Conservation (phyloP, 2,329 filamentous ascomycete genomes). For the Sphaerulina populicola region DNA sequence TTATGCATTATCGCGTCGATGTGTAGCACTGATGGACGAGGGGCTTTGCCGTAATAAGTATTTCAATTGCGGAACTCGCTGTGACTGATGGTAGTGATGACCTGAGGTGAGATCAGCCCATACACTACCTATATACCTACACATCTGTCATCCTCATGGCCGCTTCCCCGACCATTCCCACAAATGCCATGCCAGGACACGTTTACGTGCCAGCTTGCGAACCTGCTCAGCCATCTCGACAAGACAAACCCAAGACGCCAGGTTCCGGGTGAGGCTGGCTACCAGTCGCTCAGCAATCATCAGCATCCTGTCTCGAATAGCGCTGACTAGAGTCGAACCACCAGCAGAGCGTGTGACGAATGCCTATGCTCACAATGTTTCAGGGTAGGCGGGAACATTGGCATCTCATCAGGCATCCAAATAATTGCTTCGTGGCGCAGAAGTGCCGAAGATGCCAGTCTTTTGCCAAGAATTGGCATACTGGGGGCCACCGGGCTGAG, state of each 20-base stretch:
- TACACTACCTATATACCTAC: background rate
- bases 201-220: conserved; percentile 4
- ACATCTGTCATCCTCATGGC: background rate
- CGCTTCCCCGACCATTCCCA: background rate
- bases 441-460: background rate
- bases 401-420: background rate
- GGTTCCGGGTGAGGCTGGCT: conserved; percentile 2
- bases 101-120: background rate
- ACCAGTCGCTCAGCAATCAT: background rate
- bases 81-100: background rate
- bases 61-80: background rate
- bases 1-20: conserved; percentile 10
- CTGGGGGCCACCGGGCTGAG: background rate
- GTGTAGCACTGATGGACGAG: background rate
- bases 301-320: background rate
- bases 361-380: conserved; percentile 3
- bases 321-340: background rate
- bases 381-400: background rate
- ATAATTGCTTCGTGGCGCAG: background rate
- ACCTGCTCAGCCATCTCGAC: conserved; percentile 13
- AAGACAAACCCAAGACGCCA: conserved; percentile 4
- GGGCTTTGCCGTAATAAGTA: background rate
- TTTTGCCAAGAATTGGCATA: background rate
- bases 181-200: background rate
- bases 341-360: background rate